Evolutionary conservation across 345 rosid genomes (phyloP), one percentile per base, ranked within the genome.

Genomic region (Citrus glauca): DNA sequence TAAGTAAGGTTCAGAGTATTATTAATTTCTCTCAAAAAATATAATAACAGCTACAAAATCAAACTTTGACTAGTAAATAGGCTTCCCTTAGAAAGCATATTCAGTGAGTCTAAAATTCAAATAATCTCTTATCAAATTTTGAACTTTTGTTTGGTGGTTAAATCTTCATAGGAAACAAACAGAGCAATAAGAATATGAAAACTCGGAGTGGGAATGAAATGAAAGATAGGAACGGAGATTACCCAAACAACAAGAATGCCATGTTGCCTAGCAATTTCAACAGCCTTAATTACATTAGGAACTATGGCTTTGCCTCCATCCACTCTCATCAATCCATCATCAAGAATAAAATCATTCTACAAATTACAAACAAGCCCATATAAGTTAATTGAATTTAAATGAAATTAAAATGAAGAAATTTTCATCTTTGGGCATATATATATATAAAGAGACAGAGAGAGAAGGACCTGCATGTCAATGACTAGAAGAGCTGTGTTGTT

Each of bases 391-490:
- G 35, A 7, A 75, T 30, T 32, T 19, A 45, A 72, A 37, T 8
- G 32, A 8, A 61, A 68, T 25, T 25, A 4, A 70, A 61, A 19
- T 57, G 2, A 48, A 50, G 6, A 28, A 55, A 30, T 28, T 17
- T 33, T 7, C 38, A 50, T 6, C 3, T 33, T 72, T 0, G 33
- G 9, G 66, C 0, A 13, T 13, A 13, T 45, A 45, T 45, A 13
- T 45, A 40, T 13, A 42, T 4, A 11, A 4, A 9, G 37, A 73
- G 32, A 30, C 32, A 30, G 4, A 73, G 20, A 71, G 32, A 33
- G 56, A 67, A 13, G 50, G 7, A 63, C 98, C 98, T 93, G 98
- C 98, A 95, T 95, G 88, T 93, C 98, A 80, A 93, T 95, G 33
- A 95, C 97, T 8, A 93, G 88, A 5, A 95, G 94, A 83, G 92